Percentiles rank a stretch among this genome's conserved stretches.
These are phyloP conservation scores for Parietaria judaica DNA, from an alignment of 306 rosid species.

Conservation along the genomic window DNA sequence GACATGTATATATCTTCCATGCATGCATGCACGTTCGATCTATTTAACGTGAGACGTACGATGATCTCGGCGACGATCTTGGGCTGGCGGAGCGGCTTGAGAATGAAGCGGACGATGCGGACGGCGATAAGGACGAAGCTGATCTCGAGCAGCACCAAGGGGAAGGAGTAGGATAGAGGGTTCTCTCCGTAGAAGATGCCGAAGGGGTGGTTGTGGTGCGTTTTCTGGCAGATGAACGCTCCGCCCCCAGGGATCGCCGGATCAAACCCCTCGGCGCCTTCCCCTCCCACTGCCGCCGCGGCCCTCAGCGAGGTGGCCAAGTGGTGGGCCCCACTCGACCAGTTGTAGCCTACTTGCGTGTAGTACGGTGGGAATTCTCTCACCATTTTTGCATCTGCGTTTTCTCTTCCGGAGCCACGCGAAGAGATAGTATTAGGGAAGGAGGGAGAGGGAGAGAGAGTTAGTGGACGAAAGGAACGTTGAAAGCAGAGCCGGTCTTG, in stretches of 20 bases:
- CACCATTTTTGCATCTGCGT: constrained; percentile 28
- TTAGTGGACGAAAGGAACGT: too few species aligned
- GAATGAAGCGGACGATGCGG: constrained; percentile 35
- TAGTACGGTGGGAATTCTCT: constrained; percentile 26
- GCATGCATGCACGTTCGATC: too few species aligned
- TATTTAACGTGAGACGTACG: constrained; percentile 29
- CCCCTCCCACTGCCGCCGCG: neutral
- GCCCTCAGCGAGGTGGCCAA: constrained; percentile 4
- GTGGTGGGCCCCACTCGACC: constrained; percentile 3
- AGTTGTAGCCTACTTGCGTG: constrained; percentile 3
- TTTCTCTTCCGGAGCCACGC: too few species aligned
- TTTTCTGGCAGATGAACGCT: constrained; percentile 7
- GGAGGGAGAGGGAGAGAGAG: too few species aligned
- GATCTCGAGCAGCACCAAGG: constrained; percentile 36
- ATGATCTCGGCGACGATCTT: constrained; percentile 51
- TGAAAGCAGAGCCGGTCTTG: too few species aligned
- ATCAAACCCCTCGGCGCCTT: neutral
- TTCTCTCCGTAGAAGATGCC: constrained; percentile 39
- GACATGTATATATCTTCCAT: too few species aligned
- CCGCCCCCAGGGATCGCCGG: neutral
- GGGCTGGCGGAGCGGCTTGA: constrained; percentile 71
- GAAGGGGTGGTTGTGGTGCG: neutral
- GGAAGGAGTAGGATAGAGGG: constrained; percentile 32
- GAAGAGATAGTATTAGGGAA: too few species aligned
- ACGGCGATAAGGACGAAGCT: constrained; percentile 19